phyloP scores from a whole-genome alignment of 2,329 filamentous ascomycete genomes.

The Celoporthe dispersa region DNA sequence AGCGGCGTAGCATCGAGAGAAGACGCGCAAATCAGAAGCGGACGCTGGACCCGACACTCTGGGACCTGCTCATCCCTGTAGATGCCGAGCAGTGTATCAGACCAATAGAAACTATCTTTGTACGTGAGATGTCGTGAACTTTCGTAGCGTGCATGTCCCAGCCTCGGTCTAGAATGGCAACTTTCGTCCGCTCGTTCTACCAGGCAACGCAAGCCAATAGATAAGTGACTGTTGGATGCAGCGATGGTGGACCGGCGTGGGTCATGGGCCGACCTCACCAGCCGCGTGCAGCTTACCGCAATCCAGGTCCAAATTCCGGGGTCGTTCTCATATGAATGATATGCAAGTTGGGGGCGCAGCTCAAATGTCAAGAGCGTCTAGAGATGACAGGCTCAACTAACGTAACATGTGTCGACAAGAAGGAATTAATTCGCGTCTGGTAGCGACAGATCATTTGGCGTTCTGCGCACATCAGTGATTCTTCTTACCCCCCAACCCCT shows the following conservation, averaged over 20 bases:
- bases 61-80: slow-evolving; percentile 12
- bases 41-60: slow-evolving; percentile 14
- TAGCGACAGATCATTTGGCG: not conserved
- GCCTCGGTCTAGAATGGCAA: slow-evolving; percentile 4
- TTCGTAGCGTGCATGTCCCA: slow-evolving; percentile 9
- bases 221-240: slow-evolving; percentile 11
- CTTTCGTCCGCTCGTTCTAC: slow-evolving; percentile 20
- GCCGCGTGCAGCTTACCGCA: not conserved
- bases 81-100: slow-evolving; percentile 10
- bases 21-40: slow-evolving; percentile 7
- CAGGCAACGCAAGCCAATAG: slow-evolving; percentile 18
- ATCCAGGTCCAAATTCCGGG: not conserved
- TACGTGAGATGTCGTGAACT: not conserved
- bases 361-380: not conserved
- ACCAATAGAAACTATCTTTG: slow-evolving; percentile 3
- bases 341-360: slow-evolving; percentile 1
- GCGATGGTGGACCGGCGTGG: not conserved
- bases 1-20: slow-evolving; percentile 4
- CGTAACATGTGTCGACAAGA: not conserved
- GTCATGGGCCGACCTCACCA: not conserved
- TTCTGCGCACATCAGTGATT: not conserved
- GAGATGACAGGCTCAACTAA: not conserved
- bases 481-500: too few relatives aligned
- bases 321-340: not conserved
- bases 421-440: not conserved